phyloP scores from a whole-genome alignment of 2,329 filamentous ascomycete genomes.

The Mycocentrospora acerina region DNA sequence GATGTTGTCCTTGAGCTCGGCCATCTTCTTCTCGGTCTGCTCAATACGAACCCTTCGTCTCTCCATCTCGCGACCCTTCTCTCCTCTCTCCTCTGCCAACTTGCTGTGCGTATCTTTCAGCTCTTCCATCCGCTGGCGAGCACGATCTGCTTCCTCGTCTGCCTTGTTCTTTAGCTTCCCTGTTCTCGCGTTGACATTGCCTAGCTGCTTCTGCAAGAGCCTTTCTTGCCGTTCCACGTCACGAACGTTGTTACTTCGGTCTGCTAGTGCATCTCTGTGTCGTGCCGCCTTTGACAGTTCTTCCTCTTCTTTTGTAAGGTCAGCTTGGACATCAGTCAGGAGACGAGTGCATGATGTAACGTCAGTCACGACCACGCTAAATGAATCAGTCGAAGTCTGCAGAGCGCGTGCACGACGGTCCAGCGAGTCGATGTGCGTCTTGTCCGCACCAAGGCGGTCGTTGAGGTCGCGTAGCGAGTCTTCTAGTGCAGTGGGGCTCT shows the following conservation, averaged over 20 bases:
- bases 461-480: constrained; percentile 78
- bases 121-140: constrained; percentile 88
- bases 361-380: constrained; percentile 78
- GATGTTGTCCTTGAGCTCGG: constrained; percentile 95
- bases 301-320: constrained; percentile 88
- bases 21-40: constrained; percentile 99
- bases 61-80: constrained; percentile 91
- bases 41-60: constrained; percentile 89
- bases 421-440: constrained; percentile 80
- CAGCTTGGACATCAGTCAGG: constrained; percentile 81
- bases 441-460: constrained; percentile 75
- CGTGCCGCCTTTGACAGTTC: constrained; percentile 76
- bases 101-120: constrained; percentile 76
- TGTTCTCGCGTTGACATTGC: constrained; percentile 83
- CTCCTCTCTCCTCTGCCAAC: constrained; percentile 79
- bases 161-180: constrained; percentile 80
- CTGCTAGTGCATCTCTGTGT: constrained; percentile 83
- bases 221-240: constrained; percentile 89
- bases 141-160: constrained; percentile 75
- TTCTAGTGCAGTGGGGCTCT: constrained; percentile 83
- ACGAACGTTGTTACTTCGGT: constrained; percentile 83
- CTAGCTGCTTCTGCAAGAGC: constrained; percentile 78
- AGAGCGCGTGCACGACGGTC: constrained; percentile 86
- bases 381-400: constrained; percentile 89
- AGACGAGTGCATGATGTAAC: constrained; percentile 86